Evolutionary conservation across 2,329 filamentous ascomycete species (phyloP).

Genomic region (Penicillium capsulatum): DNA sequence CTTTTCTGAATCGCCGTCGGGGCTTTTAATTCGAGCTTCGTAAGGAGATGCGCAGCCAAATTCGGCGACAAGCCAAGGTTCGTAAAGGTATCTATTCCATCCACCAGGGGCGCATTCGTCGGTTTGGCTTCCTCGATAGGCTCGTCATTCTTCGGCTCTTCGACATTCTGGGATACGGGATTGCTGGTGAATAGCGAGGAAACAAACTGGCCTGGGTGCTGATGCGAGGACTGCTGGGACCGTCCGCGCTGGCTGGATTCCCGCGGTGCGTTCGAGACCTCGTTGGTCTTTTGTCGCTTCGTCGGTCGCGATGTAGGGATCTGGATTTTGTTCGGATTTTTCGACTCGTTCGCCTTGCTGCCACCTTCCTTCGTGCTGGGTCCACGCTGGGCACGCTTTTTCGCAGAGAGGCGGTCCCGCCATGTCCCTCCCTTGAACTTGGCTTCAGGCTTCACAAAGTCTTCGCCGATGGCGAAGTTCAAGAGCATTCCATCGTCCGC

Average conservation of each 20-base stretch:
- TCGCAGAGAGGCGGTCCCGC: slow-evolving; percentile 80
- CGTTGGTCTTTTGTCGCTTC: slow-evolving; percentile 43
- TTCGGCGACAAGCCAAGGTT: slow-evolving; percentile 76
- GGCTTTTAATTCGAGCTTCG: slow-evolving; percentile 81
- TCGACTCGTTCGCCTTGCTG: slow-evolving; percentile 15
- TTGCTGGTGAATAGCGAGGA: slow-evolving; percentile 93
- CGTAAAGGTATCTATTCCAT: slow-evolving; percentile 80
- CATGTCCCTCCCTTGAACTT: slow-evolving; percentile 86
- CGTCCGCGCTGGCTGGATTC: slow-evolving; percentile 12
- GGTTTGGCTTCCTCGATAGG: slow-evolving; percentile 55
- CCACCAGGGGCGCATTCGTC: slow-evolving; percentile 84
- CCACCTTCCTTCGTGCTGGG: slow-evolving; percentile 17
- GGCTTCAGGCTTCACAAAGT: slow-evolving; percentile 56
- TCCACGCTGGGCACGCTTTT: slow-evolving; percentile 60
- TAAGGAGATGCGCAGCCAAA: slow-evolving; percentile 75
- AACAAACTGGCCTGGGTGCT: slow-evolving; percentile 61
- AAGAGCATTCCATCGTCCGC: slow-evolving; percentile 92
- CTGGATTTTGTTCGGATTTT: slow-evolving; percentile 36
- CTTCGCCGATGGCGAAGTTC: slow-evolving; percentile 78
- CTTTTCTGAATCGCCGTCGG: slow-evolving; percentile 94
- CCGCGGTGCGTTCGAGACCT: slow-evolving; percentile 16
- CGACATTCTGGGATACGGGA: slow-evolving; percentile 63
- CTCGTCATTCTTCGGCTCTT: slow-evolving; percentile 33
- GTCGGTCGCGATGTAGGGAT: slow-evolving; percentile 30
- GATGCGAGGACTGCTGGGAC: slow-evolving; percentile 32